Base-by-base conservation (phyloP, 2,329 filamentous ascomycete genomes). In the Colletotrichum eleusines region DNA sequence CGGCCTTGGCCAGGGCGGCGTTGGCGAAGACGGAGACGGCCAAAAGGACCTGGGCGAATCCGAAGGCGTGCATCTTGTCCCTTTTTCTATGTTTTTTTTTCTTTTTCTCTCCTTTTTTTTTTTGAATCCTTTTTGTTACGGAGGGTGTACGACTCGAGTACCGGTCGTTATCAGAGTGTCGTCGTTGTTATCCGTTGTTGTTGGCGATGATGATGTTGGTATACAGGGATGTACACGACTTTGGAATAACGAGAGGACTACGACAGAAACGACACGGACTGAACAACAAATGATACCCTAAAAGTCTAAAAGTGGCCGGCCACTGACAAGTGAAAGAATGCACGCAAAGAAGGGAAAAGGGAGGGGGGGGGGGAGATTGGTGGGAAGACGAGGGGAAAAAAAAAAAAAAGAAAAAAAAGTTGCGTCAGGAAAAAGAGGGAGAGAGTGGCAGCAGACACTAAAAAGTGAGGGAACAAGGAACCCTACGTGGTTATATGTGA, bases 251-350 rank as follows among this genome's bases (percentile, higher is more conserved):
- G 57, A 67, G 64, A 58, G 63, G 35, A 61, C 58, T 44, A 42
- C 31, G 38, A 59, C 69, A 50, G n/a, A 28, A 57, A 61, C 55
- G 58, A 48, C 55, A 54, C 48, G 14, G 7, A 31, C 26, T n/a
- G 16, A 26, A 42, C 63, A 35, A 66, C 63, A 35, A 66, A 57
- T 54, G 53, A 57, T 31, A 64, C 35, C 48, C n/a, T 53, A 40
- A 67, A 60, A 58, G 55, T 18, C 35, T 6, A 61, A 44, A 69
- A 70, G 72, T 72, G 71, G 70, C 72, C 72, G 63, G 72, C 72
- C 72, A 73, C 72, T 69, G 48, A 28, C 53, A 69, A 70, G 31
- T 26, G 48, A 72, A 50, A 31, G 57, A 61, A 69, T 40, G 51
- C 7, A 48, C 33, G 26, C 33, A 44, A 44, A 59, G 40, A 28